These are phyloP conservation scores for Chrysochromulina tobinii DNA, from an alignment of 78 protist genomes.

Conservation along the genomic window DNA sequence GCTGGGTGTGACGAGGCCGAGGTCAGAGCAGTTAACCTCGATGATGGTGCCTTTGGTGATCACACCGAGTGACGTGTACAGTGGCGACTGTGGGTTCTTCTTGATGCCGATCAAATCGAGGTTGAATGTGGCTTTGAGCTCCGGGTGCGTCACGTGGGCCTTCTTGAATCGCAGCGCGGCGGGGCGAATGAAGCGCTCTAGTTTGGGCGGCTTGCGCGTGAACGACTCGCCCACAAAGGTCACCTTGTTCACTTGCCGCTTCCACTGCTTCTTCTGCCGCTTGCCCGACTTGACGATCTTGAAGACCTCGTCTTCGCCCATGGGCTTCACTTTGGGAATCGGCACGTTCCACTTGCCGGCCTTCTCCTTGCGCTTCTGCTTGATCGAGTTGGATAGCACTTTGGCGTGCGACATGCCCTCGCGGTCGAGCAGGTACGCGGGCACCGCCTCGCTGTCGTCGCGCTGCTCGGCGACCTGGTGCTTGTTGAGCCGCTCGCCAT, in stretches of 20 bases:
- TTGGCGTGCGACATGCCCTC: constrained; percentile 92
- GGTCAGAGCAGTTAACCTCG: constrained; percentile 93
- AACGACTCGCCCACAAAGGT: constrained; percentile 72
- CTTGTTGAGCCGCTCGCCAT: constrained; percentile 84
- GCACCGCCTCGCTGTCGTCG: constrained; percentile 94
- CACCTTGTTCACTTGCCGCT: constrained; percentile 97
- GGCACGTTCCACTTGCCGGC: constrained; percentile 99
- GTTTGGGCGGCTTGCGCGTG: constrained; percentile 96
- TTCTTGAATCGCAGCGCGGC: constrained; percentile 88
- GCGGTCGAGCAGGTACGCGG: constrained; percentile 96
- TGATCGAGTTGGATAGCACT: constrained; percentile 90
- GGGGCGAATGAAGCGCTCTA: constrained; percentile 93
- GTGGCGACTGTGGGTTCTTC: constrained; percentile 93
- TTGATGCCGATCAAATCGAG: constrained; percentile 95
- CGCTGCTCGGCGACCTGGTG: constrained; percentile 73
- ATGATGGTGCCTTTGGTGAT: constrained; percentile 87
- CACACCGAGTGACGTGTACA: constrained; percentile 96
- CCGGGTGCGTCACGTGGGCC: constrained; percentile 99
- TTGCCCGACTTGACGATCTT: constrained; percentile 94
- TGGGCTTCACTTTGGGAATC: constrained; percentile 80
- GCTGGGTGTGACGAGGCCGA: constrained; percentile 97
- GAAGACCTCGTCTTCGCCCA: constrained; percentile 85
- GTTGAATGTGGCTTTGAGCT: constrained; percentile 94
- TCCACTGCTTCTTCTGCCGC: constrained; percentile 94
- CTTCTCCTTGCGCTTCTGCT: constrained; percentile 98